These are phyloP conservation scores for Nannizzia gypsea DNA, from an alignment of 2,329 filamentous ascomycete species.

Conservation along the genomic window DNA sequence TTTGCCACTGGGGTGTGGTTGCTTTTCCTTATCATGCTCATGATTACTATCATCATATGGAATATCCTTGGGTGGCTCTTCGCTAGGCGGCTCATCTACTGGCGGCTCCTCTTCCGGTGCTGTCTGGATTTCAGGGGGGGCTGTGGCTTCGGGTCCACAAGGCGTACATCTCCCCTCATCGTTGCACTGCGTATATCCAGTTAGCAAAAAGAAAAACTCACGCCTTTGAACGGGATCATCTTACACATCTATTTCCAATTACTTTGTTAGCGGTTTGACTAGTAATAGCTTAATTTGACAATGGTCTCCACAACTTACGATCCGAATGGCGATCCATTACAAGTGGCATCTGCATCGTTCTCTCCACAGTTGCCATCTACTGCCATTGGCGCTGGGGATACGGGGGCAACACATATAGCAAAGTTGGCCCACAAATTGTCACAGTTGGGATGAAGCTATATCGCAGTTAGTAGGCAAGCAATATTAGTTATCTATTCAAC, in stretches of 20 bases:
- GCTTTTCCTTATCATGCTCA: neutral
- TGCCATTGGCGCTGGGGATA: conserved; percentile 3
- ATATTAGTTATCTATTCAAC: neutral
- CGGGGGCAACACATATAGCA: conserved; percentile 14
- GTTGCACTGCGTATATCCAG: neutral
- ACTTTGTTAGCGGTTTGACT: neutral
- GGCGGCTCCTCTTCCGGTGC: neutral
- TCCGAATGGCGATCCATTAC: conserved; percentile 10
- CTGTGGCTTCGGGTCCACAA: neutral
- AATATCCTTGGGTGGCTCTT: neutral
- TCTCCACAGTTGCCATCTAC: conserved; percentile 9
- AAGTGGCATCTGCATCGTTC: conserved; percentile 2
- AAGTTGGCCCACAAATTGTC: conserved; percentile 13
- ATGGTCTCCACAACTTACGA: conserved; percentile 8
- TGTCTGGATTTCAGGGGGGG: neutral
- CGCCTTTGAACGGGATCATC: neutral
- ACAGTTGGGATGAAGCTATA: conserved; percentile 12
- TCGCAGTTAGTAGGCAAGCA: neutral
- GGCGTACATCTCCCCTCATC: conserved; percentile 1
- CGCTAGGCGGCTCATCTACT: neutral
- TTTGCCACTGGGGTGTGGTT: neutral
- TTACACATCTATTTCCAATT: conserved; percentile 4
- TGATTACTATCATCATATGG: neutral
- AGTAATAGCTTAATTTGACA: neutral
- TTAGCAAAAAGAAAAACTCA: neutral